Conservation (phyloP, 2,329 filamentous ascomycete genomes). For the Cadophora sp. region DNA sequence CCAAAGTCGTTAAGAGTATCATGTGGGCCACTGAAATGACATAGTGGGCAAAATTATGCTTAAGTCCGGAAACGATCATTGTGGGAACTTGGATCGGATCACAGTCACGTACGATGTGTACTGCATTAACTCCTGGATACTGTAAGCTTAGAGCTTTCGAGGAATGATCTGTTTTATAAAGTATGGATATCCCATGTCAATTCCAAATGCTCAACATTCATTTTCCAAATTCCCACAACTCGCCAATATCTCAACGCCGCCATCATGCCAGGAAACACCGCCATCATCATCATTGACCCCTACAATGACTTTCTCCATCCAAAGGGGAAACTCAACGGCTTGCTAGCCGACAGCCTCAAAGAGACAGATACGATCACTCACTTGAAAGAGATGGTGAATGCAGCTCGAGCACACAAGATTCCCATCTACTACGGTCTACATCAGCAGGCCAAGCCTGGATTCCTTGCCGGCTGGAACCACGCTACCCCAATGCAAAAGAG, state of each 20-base stretch:
- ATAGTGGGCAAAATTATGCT: background rate
- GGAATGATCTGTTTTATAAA: background rate
- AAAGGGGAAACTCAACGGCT: slow-evolving; percentile 35
- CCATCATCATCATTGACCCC: slow-evolving; percentile 39
- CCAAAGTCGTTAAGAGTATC: background rate
- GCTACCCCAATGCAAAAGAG: slow-evolving; percentile 32
- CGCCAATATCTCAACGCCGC: background rate
- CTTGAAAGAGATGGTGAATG: slow-evolving; percentile 37
- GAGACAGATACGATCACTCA: slow-evolving; percentile 41
- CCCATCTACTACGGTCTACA: slow-evolving; percentile 47
- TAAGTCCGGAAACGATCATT: background rate
- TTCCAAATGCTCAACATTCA: background rate
- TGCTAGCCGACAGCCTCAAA: slow-evolving; percentile 40
- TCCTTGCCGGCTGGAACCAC: slow-evolving; percentile 43
- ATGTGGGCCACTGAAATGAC: background rate
- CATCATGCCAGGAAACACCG: slow-evolving; percentile 27
- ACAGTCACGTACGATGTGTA: background rate
- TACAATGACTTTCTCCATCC: slow-evolving; percentile 43
- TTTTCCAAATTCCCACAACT: background rate
- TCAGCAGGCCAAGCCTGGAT: slow-evolving; percentile 38
- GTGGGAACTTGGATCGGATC: background rate
- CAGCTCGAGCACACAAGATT: slow-evolving; percentile 38
- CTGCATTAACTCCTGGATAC: slow-evolving; percentile 1
- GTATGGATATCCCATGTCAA: background rate
- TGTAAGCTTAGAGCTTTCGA: background rate